A percentile compares a stretch with the other conserved stretches of the same genome.
phyloP scores from a whole-genome alignment of 495 filamentous ascomycete genomes.

The Penicillium steckii region DNA sequence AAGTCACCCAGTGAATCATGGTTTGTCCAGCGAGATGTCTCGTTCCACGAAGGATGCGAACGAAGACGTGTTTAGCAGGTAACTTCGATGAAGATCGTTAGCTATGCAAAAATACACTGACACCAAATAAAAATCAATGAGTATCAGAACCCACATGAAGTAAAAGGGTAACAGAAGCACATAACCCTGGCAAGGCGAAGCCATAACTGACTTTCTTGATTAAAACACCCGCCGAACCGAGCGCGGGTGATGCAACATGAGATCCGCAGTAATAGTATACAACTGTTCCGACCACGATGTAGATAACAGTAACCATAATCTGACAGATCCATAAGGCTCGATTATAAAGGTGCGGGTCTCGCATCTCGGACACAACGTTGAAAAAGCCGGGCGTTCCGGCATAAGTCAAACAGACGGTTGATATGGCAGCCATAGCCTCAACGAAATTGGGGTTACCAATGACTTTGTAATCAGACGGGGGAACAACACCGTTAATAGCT shows the following conservation, averaged over 20 bases:
- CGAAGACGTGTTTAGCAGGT: slow-evolving; percentile 58
- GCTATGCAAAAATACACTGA: not conserved
- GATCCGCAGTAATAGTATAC: slow-evolving; percentile 70
- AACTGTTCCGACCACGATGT: slow-evolving; percentile 62
- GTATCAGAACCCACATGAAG: slow-evolving; percentile 33
- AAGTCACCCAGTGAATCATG: slow-evolving; percentile 52
- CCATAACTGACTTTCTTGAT: slow-evolving; percentile 73
- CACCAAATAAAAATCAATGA: not conserved
- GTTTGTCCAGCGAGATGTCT: slow-evolving; percentile 56
- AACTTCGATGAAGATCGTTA: slow-evolving; percentile 11
- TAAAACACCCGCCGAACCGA: slow-evolving; percentile 58
- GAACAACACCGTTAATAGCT: slow-evolving; percentile 25
- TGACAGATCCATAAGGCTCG: slow-evolving; percentile 51
- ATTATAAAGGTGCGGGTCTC: slow-evolving; percentile 59
- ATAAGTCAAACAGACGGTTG: slow-evolving; percentile 66
- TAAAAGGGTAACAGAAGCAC: slow-evolving; percentile 29
- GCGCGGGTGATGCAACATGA: slow-evolving; percentile 64
- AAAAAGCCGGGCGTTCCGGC: slow-evolving; percentile 64
- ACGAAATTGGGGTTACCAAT: slow-evolving; percentile 27
- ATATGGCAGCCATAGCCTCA: slow-evolving; percentile 56
- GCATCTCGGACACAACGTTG: slow-evolving; percentile 72
- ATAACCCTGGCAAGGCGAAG: slow-evolving; percentile 60
- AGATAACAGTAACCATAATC: slow-evolving; percentile 54
- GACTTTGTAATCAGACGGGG: slow-evolving; percentile 26
- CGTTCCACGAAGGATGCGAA: slow-evolving; percentile 52